Base-by-base conservation (phyloP, 2,329 filamentous ascomycete species). In the Pseudogymnoascus sp. region DNA sequence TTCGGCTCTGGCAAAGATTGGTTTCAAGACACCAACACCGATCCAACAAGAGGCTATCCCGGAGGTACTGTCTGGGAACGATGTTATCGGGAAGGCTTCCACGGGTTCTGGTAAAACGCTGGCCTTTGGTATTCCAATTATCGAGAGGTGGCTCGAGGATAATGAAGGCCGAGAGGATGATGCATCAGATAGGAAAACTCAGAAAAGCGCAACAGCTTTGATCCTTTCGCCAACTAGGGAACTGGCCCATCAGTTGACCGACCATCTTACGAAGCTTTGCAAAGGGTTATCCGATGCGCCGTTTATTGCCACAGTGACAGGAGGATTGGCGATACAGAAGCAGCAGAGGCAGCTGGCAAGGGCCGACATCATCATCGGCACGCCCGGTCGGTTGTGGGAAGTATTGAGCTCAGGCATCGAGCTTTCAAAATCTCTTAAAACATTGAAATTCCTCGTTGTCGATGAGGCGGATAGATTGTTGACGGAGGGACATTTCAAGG, bases 31-130 rank as follows among this genome's bases (percentile, higher is more conserved):
- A 64, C 95, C 95, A 0, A 97, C 93, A 0, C 77, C 83, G 0
- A 96, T 99, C 64, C 95, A 99, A 74, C 77, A 81, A 19, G 81
- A 85, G 35, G 81, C 90, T 0, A 96, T 99, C 69, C 93, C 95
- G 0, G 83, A 90, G 62, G 90, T 97, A 53, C 74, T 93, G 19
- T 84, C 85, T 5, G 93, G 93, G 0, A 89, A 90, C 73, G 93
- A 99, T 75, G 88, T 97, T 15, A 89, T 99, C 67, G 95, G 95
- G 44, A 99, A 99, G 77, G 95, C 95, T 1, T 89, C 93, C 10
- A 99, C 95, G 0, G 95, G 95, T 68, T 97, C 95, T 13, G 95
- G 95, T 69, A 99, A 99, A 77, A 99, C 95, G 0, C 79, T 99
- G 50, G 93, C 95, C 0, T 99, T 96, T 75, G 91, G 89, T 1